Conservation (phyloP, 768 basidiomycete genomes). For the Tricholoma flavovirens region DNA sequence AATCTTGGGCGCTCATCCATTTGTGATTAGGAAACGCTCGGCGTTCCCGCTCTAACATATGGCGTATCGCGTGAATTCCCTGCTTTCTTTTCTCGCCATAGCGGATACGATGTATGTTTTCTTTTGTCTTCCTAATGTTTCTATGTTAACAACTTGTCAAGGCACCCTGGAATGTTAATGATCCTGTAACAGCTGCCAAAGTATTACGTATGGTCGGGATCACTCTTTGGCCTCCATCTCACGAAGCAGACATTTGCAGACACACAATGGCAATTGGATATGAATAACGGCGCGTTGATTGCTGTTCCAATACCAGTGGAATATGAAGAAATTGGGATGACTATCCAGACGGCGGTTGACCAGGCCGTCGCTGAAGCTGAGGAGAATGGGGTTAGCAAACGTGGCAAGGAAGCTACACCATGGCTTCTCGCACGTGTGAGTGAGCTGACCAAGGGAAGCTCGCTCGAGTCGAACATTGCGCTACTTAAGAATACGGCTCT, state of each 20-base stretch:
- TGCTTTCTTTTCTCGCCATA: constrained; percentile 84
- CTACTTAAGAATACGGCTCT: constrained; percentile 84
- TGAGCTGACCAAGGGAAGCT: constrained; percentile 73
- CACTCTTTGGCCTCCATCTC: neutral
- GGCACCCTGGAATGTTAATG: constrained; percentile 74
- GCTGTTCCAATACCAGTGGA: constrained; percentile 85
- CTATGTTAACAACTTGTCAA: constrained; percentile 22
- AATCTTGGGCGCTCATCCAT: neutral
- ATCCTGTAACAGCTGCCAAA: constrained; percentile 62
- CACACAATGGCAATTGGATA: constrained; percentile 60
- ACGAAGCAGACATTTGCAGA: constrained; percentile 36
- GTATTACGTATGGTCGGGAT: constrained; percentile 55
- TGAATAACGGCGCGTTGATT: constrained; percentile 75
- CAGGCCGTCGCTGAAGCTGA: constrained; percentile 83
- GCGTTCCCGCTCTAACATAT: constrained; percentile 85
- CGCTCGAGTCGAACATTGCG: constrained; percentile 75
- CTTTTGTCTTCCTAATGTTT: neutral
- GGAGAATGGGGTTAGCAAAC: constrained; percentile 66
- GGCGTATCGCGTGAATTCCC: constrained; percentile 78
- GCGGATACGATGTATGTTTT: constrained; percentile 66
- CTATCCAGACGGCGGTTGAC: constrained; percentile 74
- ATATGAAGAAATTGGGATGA: constrained; percentile 59
- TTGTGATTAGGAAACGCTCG: constrained; percentile 77
- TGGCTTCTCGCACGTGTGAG: constrained; percentile 85
- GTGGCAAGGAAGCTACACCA: constrained; percentile 91